phyloP scores from a whole-genome alignment of 495 filamentous ascomycete genomes.

The Talaromyces nanjingensis region DNA sequence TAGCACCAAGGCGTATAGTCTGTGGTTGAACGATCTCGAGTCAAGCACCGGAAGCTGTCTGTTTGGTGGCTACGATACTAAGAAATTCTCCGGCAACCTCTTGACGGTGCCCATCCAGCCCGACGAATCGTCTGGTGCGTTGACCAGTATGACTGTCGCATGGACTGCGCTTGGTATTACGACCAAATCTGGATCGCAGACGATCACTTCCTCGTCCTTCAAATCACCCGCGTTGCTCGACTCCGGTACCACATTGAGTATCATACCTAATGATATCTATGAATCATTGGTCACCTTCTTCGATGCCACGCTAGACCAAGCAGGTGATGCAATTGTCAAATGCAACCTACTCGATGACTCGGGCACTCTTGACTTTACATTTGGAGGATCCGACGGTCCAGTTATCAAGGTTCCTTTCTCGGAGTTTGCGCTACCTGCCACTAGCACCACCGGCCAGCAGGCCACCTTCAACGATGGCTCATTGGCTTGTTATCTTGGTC shows the following conservation, averaged over 20 bases:
- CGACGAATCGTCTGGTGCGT: slow-evolving; percentile 20
- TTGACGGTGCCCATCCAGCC: slow-evolving; percentile 8
- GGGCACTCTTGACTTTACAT: slow-evolving; percentile 51
- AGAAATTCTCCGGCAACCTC: slow-evolving; percentile 47
- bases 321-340: slow-evolving; percentile 52
- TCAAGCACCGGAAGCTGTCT: slow-evolving; percentile 60
- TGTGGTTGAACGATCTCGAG: slow-evolving; percentile 74
- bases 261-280: slow-evolving; percentile 59
- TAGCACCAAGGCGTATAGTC: slow-evolving; percentile 58
- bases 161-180: slow-evolving; percentile 41
- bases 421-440: slow-evolving; percentile 55
- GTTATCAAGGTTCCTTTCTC: slow-evolving; percentile 57
- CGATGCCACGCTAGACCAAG: slow-evolving; percentile 47
- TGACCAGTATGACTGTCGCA: slow-evolving; percentile 58
- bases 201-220: slow-evolving; percentile 43
- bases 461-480: slow-evolving; percentile 11
- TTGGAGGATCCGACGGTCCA: slow-evolving; percentile 29
- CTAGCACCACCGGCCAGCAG: slow-evolving; percentile 33
- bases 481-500: slow-evolving; percentile 18
- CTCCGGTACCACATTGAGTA: slow-evolving; percentile 67
- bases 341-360: slow-evolving; percentile 56
- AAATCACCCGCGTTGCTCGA: slow-evolving; percentile 64
- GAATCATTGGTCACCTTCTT: slow-evolving; percentile 42
- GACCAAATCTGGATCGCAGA: slow-evolving; percentile 13
- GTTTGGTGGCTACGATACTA: slow-evolving; percentile 70